Base-by-base conservation (phyloP, 345 rosid species). In the Excoecaria agallocha region DNA sequence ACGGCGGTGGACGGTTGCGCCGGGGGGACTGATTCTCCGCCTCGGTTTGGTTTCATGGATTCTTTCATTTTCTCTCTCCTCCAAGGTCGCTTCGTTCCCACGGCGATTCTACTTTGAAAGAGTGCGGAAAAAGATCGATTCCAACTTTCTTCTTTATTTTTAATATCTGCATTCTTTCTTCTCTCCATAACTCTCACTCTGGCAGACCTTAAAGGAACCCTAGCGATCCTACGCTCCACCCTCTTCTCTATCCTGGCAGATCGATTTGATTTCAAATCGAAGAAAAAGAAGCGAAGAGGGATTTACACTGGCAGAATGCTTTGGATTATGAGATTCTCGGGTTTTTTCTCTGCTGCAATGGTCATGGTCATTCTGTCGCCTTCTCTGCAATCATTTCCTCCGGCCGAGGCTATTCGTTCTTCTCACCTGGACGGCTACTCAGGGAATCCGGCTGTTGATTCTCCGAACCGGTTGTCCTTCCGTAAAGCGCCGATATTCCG, bases 401-500 rank as follows among this genome's bases (percentile, higher is more conserved):
- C 99, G 0, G 98, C 99, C 0, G 97, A 89, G 78, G 98, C 99
- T 68, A 91, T 88, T 74, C 88, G 89, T 82, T 89, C 98, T 66
- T 88, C 92, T 41, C 86, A 86, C 61, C 86, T 86, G 73, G 89
- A 86, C 73, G 50, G 80, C 11, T 49, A 82, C 68, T 86, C 83
- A 66, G 85, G 88, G n/a, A 78, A 81, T 5, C 84, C 85, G 1
- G 60, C 75, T 17, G 6, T 59, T 56, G 68, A 71, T 12, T 46
- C 84, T 3, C 75, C 65, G 10, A 80, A 64, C 25, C 82, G 86
- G 8, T 85, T 90, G 80, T 80, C 88, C n/a, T 94, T 94, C 80
- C 84, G 93, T 55, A 85, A 73, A 67, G 87, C 97, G 5, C 54
- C 87, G 0, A 20, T 74, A 52, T 94, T 89, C 75, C 89, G 86